Conservation (phyloP, 768 basidiomycete species). For the Boletus sensibilis region DNA sequence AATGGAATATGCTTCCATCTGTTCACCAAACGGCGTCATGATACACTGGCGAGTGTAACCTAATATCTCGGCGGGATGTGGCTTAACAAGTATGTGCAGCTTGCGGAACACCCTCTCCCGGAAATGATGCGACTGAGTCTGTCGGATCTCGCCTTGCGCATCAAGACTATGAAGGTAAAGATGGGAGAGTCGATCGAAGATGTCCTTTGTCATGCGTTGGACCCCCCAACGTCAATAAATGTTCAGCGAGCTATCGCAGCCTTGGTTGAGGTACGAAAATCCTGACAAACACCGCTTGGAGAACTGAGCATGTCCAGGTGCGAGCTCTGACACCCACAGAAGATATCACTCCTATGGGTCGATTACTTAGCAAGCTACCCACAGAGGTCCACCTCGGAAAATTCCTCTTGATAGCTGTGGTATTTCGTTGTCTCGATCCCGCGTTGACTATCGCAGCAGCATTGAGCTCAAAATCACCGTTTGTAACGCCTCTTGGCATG, state of each 20-base stretch:
- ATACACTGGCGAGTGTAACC: constrained; percentile 57
- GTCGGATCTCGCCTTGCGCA: constrained; percentile 86
- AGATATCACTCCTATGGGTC: constrained; percentile 94
- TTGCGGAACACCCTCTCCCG: constrained; percentile 87
- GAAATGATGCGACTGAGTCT: constrained; percentile 95
- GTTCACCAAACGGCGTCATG: constrained; percentile 85
- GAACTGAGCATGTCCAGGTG: constrained; percentile 47
- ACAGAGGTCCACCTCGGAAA: constrained; percentile 97
- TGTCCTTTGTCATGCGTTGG: constrained; percentile 81
- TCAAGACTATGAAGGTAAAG: constrained; percentile 91
- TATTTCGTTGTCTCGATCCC: constrained; percentile 90
- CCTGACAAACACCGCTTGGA: background rate
- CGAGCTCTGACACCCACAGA: constrained; percentile 81
- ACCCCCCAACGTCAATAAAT: constrained; percentile 84
- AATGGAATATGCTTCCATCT: constrained; percentile 91
- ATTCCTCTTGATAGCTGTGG: constrained; percentile 78
- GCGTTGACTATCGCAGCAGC: constrained; percentile 96
- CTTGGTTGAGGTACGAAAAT: constrained; percentile 72
- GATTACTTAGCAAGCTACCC: constrained; percentile 85
- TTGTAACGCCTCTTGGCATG: constrained; percentile 82
- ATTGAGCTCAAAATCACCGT: constrained; percentile 91
- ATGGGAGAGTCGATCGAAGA: constrained; percentile 86
- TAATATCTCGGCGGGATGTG: background rate
- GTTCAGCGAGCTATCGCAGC: constrained; percentile 87
- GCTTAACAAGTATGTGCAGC: constrained; percentile 40